A percentile compares a stretch with the other conserved stretches of the same genome.
Evolutionary conservation across 2,329 filamentous ascomycete species (phyloP).

Genomic region (Aspergillus caelatus): DNA sequence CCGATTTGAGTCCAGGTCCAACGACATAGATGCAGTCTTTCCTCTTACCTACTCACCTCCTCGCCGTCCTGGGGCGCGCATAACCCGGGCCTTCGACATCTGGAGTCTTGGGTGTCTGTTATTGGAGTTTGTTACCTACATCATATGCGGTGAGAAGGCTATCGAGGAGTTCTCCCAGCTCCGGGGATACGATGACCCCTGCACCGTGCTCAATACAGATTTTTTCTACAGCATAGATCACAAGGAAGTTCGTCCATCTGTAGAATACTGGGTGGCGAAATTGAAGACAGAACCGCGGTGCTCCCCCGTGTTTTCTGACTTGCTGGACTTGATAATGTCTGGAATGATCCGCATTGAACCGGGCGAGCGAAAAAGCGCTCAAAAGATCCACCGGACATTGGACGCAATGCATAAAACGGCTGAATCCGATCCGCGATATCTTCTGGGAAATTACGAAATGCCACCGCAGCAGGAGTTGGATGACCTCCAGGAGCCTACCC

Average conservation of each 20-base stretch:
- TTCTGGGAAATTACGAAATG: background rate
- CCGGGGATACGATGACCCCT: conserved; percentile 5
- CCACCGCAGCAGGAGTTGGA: background rate
- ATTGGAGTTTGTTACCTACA: conserved; percentile 43
- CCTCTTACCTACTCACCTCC: conserved; percentile 44
- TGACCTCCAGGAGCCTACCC: background rate
- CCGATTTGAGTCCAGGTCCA: conserved; percentile 33
- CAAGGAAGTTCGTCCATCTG: conserved; percentile 6
- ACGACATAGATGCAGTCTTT: conserved; percentile 17
- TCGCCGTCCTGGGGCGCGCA: conserved; percentile 22
- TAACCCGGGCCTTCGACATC: conserved; percentile 29
- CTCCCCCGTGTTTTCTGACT: conserved; percentile 5
- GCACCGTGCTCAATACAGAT: conserved; percentile 2
- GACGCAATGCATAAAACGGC: background rate
- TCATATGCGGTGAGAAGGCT: conserved; percentile 26
- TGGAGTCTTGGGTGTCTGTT: conserved; percentile 40
- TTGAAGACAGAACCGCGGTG: background rate
- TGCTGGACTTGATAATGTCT: conserved; percentile 13
- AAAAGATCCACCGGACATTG: background rate
- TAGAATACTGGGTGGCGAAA: conserved; percentile 7
- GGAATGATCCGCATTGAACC: conserved; percentile 10
- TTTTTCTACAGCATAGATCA: conserved; percentile 11
- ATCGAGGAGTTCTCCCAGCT: conserved; percentile 10
- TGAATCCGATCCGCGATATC: background rate
- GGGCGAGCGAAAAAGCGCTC: background rate